phyloP scores from a whole-genome alignment of 352 stramenopile species.

The Phytophthora uliginosa region DNA sequence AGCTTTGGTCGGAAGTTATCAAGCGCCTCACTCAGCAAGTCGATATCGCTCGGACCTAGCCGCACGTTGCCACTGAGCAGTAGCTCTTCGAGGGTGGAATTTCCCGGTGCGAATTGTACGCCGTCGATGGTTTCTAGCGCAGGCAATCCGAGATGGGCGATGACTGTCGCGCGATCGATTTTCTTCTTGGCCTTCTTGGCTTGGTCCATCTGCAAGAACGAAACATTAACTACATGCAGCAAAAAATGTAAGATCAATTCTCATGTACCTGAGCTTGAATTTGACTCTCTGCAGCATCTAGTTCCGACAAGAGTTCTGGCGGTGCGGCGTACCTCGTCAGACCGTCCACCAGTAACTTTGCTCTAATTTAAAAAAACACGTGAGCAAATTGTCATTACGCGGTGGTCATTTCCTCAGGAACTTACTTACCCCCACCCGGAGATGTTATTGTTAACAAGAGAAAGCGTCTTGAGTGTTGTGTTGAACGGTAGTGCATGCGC shows the following conservation, averaged over 20 bases:
- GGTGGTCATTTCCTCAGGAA: neutral
- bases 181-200: constrained; percentile 91
- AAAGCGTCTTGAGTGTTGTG: constrained; percentile 66
- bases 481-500: constrained; percentile 71
- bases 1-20: constrained; percentile 54
- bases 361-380: constrained; percentile 25
- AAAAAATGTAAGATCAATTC: neutral
- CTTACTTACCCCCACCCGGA: constrained; percentile 53
- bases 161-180: constrained; percentile 59
- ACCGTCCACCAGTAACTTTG: constrained; percentile 42
- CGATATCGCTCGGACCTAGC: constrained; percentile 49
- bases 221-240: neutral
- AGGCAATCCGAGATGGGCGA: constrained; percentile 67
- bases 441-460: constrained; percentile 71
- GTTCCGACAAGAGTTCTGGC: constrained; percentile 54
- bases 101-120: constrained; percentile 67
- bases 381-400: neutral
- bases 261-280: constrained; percentile 71
- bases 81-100: constrained; percentile 67
- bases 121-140: constrained; percentile 65
- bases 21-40: constrained; percentile 49
- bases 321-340: constrained; percentile 69
- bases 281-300: constrained; percentile 70
- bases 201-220: constrained; percentile 56
- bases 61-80: constrained; percentile 69